phyloP scores from a whole-genome alignment of 768 basidiomycete genomes.

The Trichaptum fuscoviolaceum region DNA sequence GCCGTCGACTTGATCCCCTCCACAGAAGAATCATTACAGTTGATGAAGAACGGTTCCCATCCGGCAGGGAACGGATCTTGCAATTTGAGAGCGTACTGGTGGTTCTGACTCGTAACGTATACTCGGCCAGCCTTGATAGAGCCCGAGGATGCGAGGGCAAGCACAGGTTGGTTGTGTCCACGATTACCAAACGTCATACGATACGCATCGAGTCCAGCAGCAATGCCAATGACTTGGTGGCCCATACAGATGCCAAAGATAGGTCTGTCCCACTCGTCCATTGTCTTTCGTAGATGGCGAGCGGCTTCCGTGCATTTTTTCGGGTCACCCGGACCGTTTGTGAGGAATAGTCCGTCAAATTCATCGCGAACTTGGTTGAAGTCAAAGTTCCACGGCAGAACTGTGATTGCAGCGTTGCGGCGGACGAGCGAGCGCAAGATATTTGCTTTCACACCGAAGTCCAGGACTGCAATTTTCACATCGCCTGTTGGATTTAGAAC shows the following conservation, averaged over 20 bases:
- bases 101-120: slow-evolving; percentile 97
- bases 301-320: slow-evolving; percentile 83
- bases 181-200: slow-evolving; percentile 99
- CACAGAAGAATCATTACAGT: slow-evolving; percentile 98
- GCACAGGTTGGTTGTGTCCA: slow-evolving; percentile 97
- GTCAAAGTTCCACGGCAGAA: slow-evolving; percentile 96
- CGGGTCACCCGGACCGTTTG: slow-evolving; percentile 97
- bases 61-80: slow-evolving; percentile 94
- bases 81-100: slow-evolving; percentile 94
- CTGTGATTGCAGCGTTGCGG: slow-evolving; percentile 88
- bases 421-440: slow-evolving; percentile 90
- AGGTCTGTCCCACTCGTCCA: slow-evolving; percentile 88
- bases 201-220: slow-evolving; percentile 93
- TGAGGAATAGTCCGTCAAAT: slow-evolving; percentile 92
- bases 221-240: slow-evolving; percentile 96
- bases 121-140: slow-evolving; percentile 94
- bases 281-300: slow-evolving; percentile 69
- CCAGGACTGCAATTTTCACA: slow-evolving; percentile 90
- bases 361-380: slow-evolving; percentile 89
- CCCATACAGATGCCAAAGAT: slow-evolving; percentile 99
- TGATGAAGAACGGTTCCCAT: slow-evolving; percentile 99
- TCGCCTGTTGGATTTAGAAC: slow-evolving; percentile 81
- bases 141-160: slow-evolving; percentile 89
- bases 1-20: slow-evolving; percentile 96
- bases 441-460: slow-evolving; percentile 98